A percentile compares a stretch with the other conserved stretches of the same genome.
phyloP scores from a whole-genome alignment of 345 rosid genomes.

The Brassica juncea region DNA sequence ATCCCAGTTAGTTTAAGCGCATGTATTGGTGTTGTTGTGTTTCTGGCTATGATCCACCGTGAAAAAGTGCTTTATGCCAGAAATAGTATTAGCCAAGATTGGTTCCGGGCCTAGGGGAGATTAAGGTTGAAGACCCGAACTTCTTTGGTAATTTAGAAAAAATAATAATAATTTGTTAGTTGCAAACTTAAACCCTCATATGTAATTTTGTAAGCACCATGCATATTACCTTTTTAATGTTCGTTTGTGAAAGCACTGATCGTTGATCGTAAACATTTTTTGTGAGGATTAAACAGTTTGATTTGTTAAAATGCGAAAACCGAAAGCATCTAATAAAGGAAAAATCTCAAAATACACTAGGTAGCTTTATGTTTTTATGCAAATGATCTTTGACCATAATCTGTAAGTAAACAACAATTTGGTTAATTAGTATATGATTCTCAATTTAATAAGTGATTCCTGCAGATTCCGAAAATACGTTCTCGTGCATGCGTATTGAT shows the following conservation, averaged over 20 bases:
- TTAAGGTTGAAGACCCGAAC: too few relatives aligned
- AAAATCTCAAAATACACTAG: background rate
- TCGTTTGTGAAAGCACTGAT: background rate
- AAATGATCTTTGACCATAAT: background rate
- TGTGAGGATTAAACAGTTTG: background rate
- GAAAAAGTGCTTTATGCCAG: too few relatives aligned
- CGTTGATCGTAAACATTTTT: background rate
- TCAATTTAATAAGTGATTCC: background rate
- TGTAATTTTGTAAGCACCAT: background rate
- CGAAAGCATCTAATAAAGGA: background rate
- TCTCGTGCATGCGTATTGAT: background rate
- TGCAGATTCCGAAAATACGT: background rate
- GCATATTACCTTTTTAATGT: background rate
- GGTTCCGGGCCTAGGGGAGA: too few relatives aligned
- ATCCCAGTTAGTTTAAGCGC: too few relatives aligned
- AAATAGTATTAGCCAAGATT: too few relatives aligned
- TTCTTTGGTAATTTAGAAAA: too few relatives aligned
- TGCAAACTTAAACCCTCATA: background rate
- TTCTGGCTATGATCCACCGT: too few relatives aligned
- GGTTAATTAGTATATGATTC: background rate
- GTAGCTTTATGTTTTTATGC: background rate
- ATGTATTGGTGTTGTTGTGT: too few relatives aligned
- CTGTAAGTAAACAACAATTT: background rate
- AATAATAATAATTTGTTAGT: background rate
- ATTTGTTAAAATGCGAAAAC: background rate